These are phyloP conservation scores for Ganoderma sinense DNA, from an alignment of 1,284 basidiomycete species.

Conservation along the genomic window DNA sequence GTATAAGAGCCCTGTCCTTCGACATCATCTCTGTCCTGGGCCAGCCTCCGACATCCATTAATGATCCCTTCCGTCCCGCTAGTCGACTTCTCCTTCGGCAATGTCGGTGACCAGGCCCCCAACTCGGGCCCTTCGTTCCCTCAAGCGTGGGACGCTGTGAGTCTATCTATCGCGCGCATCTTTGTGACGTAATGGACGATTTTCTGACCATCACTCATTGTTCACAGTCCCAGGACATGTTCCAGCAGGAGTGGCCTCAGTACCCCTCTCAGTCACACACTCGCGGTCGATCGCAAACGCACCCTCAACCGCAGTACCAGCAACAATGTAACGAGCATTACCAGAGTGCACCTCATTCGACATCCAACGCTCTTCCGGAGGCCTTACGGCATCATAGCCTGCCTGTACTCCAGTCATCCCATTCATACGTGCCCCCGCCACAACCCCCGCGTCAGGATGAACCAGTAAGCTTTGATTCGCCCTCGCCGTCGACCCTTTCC, in stretches of 20 bases:
- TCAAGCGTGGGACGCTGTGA: slow-evolving; percentile 1
- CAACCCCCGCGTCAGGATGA: not conserved
- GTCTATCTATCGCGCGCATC: slow-evolving; percentile 1
- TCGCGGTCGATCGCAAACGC: not conserved
- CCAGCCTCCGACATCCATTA: slow-evolving; percentile 9
- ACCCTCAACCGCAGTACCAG: not conserved
- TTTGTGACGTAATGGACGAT: slow-evolving; percentile 5
- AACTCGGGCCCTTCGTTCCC: slow-evolving; percentile 2
- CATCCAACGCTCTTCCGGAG: slow-evolving; percentile 1
- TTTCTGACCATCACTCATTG: not conserved
- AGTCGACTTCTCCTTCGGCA: slow-evolving; percentile 7
- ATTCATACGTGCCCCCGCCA: not conserved
- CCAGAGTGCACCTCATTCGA: not conserved
- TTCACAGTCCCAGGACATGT: not conserved
- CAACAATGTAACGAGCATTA: slow-evolving; percentile 5
- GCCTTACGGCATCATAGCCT: not conserved
- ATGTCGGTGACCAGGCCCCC: slow-evolving; percentile 7
- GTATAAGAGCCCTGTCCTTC: slow-evolving; percentile 20
- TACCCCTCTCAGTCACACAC: not conserved
- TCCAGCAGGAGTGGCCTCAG: slow-evolving; percentile 1
- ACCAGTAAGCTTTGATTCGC: not conserved
- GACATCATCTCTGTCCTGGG: not conserved
- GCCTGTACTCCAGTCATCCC: not conserved
- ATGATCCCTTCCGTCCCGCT: slow-evolving; percentile 13
- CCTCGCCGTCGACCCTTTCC: too few species aligned